Conservation (phyloP, 768 basidiomycete genomes). For the Dendrothele bispora region DNA sequence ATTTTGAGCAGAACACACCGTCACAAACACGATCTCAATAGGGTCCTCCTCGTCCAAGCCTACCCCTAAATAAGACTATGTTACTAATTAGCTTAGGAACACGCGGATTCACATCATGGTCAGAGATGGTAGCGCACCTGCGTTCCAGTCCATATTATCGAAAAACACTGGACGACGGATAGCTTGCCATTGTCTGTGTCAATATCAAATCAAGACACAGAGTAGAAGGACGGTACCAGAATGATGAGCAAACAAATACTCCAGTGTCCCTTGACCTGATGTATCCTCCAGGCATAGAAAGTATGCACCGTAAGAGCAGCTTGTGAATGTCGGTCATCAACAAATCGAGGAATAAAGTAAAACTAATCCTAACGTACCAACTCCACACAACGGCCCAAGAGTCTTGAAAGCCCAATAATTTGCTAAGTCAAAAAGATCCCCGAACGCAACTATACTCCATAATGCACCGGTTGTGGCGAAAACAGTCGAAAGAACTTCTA, state of each 20-base stretch:
- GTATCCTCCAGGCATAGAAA: conserved; percentile 23
- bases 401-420: conserved; percentile 14
- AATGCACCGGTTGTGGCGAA: conserved; percentile 19
- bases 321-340: conserved; percentile 4
- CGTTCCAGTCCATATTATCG: neutral
- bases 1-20: neutral
- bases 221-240: neutral
- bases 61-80: conserved; percentile 4
- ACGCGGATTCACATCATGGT: neutral
- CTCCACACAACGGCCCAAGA: conserved; percentile 14
- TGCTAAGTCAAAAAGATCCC: conserved; percentile 15
- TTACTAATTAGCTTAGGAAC: neutral
- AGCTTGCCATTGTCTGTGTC: conserved; percentile 1
- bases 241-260: conserved; percentile 10
- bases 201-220: neutral
- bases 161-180: neutral
- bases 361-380: conserved; percentile 10
- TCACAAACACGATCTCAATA: conserved; percentile 13
- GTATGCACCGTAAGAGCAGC: conserved; percentile 13
- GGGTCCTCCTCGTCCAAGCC: too few relatives aligned
- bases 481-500: conserved; percentile 15
- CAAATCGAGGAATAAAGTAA: neutral
- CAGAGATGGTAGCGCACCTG: too few relatives aligned
- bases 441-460: conserved; percentile 17
- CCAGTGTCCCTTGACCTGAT: conserved; percentile 10